Base-by-base conservation (phyloP, 768 basidiomycete genomes). In the Collybia nuda region DNA sequence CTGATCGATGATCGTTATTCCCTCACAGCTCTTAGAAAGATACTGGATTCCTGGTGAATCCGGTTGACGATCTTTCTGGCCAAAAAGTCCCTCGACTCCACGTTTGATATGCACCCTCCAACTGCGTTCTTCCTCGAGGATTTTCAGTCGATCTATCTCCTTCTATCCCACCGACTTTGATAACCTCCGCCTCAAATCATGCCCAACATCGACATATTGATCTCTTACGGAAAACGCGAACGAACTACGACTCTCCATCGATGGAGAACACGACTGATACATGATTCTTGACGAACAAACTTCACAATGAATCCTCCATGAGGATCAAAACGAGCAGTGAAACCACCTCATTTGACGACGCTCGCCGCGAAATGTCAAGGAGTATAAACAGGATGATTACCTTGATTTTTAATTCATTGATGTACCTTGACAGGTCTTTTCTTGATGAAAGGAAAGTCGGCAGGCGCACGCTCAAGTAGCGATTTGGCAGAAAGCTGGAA, bases 1-100 rank as follows among this genome's bases (percentile, higher is more conserved):
- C 74, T 66, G 75, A 77, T 77, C 70, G 72, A 76, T 77, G 63
- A 67, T 61, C 60, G 62, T 64, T 58, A 62, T 54, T 60, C 60
- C 53, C 58, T 49, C 51, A 37, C 56, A 58, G 62, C 56, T 59
- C 61, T 58, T 57, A 52, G 59, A 63, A 61, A 60, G 58, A 59
- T 61, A 39, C 40, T 54, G 29, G 21, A 67, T 69, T 71, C 67
- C 70, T 61, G 61, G 69, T 40, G 68, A 65, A 69, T 64, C 56
- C 53, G 52, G 52, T 56, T 60, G 48, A 60, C 54, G 48, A 40
- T 47, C 28, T 36, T 47, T 50, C 40, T 54, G 47, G 50, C 50
- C 38, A 52, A 48, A 53, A 44, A 46, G 39, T 49, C 50, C 54
- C 56, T 42, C 48, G 47, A 48, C 55, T 48, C 48, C 51, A 59